Percentiles rank a stretch among this genome's conserved stretches.
Evolutionary conservation across 2,329 filamentous ascomycete genomes (phyloP).

Genomic region (Ascocoryne sarcoides): DNA sequence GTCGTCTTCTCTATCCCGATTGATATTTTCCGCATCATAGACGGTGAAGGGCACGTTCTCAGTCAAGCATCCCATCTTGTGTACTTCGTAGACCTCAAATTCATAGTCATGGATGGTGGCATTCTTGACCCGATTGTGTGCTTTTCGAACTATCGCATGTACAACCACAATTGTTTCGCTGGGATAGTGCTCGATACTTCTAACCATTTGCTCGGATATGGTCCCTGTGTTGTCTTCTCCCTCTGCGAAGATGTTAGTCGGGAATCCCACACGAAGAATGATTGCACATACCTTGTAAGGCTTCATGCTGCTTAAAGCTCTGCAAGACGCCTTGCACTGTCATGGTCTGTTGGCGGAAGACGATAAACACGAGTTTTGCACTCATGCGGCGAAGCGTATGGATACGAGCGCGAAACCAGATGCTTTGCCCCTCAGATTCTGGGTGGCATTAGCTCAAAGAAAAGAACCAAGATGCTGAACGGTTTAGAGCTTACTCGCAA

Average conservation of each 20-base stretch:
- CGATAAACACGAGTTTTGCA: slow-evolving; percentile 72
- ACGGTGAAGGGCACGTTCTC: slow-evolving; percentile 61
- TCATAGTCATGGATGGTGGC: slow-evolving; percentile 71
- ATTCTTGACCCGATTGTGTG: slow-evolving; percentile 65
- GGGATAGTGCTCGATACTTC: slow-evolving; percentile 78
- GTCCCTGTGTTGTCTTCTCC: slow-evolving; percentile 34
- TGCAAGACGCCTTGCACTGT: slow-evolving; percentile 76
- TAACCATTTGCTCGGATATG: slow-evolving; percentile 67
- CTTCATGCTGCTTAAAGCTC: slow-evolving; percentile 17
- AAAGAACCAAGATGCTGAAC: no score
- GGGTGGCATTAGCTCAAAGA: slow-evolving; percentile 1
- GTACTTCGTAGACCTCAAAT: slow-evolving; percentile 57
- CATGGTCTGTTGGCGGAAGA: slow-evolving; percentile 74
- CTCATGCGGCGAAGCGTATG: slow-evolving; percentile 77
- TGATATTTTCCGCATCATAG: slow-evolving; percentile 57
- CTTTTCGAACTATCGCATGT: slow-evolving; percentile 62
- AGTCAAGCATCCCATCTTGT: slow-evolving; percentile 51
- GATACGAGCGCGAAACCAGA: slow-evolving; percentile 58
- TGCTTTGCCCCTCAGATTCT: slow-evolving; percentile 22
- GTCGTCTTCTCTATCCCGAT: slow-evolving; percentile 44
- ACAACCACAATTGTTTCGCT: slow-evolving; percentile 72
- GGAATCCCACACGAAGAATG: background rate
- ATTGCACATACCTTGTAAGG: slow-evolving; percentile 14
- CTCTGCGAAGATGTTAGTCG: slow-evolving; percentile 9
- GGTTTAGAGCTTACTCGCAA: slow-evolving; percentile 21